These are phyloP conservation scores for Novymonas esmeraldas DNA, from an alignment of 208 protist species.

Conservation along the genomic window DNA sequence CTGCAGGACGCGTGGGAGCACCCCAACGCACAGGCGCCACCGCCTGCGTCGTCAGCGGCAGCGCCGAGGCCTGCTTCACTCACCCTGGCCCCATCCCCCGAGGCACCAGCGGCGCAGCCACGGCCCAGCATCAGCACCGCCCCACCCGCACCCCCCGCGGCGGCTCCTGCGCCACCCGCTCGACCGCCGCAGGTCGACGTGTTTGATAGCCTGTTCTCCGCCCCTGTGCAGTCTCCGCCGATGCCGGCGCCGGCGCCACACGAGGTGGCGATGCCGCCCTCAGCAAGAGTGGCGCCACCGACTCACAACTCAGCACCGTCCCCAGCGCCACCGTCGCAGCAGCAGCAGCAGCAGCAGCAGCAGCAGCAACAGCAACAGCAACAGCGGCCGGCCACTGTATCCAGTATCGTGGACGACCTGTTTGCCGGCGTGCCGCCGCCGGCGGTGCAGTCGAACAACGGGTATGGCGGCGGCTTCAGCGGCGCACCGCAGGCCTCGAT, in stretches of 20 bases:
- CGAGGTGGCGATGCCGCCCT: conserved; percentile 5
- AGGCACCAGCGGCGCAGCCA: neutral
- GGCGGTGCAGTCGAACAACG: neutral
- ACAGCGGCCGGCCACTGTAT: conserved; percentile 2
- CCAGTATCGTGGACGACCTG: conserved; percentile 35
- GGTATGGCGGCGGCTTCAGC: conserved; percentile 2
- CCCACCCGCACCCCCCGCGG: conserved; percentile 1
- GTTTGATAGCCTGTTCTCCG: conserved; percentile 58
- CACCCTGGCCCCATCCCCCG: neutral
- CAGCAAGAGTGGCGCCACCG: conserved; percentile 3
- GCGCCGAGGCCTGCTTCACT: neutral
- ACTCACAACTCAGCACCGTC: too few species aligned
- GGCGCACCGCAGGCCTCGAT: conserved; percentile 7
- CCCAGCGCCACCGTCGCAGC: neutral
- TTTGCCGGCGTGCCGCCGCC: conserved; percentile 21
- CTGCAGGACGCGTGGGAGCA: conserved; percentile 38
- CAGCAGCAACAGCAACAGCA: conserved; percentile 2
- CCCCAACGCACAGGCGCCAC: conserved; percentile 19
- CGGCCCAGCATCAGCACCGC: too few species aligned
- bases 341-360: neutral
- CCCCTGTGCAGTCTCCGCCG: conserved; percentile 26
- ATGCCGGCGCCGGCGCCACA: conserved; percentile 10
- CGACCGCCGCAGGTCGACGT: conserved; percentile 29
- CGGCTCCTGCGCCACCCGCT: conserved; percentile 8
- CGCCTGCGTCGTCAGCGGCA: conserved; percentile 1